These are phyloP conservation scores for Trichoderma asperelloides DNA, from an alignment of 495 filamentous ascomycete species.

Conservation along the genomic window DNA sequence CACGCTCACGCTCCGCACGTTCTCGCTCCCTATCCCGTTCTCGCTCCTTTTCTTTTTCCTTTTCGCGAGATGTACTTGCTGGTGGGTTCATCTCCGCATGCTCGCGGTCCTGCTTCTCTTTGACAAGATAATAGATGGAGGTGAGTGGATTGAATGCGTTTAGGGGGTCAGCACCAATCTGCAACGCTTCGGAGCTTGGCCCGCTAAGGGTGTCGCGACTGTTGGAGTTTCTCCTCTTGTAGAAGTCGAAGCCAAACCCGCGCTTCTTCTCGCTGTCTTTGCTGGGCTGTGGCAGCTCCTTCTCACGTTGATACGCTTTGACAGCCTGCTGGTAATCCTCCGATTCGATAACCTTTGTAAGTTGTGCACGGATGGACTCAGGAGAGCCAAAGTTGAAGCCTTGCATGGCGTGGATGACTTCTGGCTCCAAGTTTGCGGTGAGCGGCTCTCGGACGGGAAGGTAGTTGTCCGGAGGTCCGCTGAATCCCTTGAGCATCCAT, in stretches of 20 bases:
- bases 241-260: conserved; percentile 89
- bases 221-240: conserved; percentile 85
- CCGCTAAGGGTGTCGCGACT: conserved; percentile 87
- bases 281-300: conserved; percentile 52
- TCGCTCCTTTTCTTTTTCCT: conserved; percentile 13
- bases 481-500: conserved; percentile 95
- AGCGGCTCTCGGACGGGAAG: conserved; percentile 79
- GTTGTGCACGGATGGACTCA: conserved; percentile 69
- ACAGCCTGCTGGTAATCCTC: conserved; percentile 86
- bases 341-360: conserved; percentile 77
- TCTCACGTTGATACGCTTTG: conserved; percentile 48
- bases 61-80: conserved; percentile 18
- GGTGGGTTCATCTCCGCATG: conserved; percentile 50
- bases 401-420: conserved; percentile 86
- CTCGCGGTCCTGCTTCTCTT: conserved; percentile 87
- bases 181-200: conserved; percentile 73
- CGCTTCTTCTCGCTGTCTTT: conserved; percentile 73
- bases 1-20: conserved; percentile 8
- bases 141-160: conserved; percentile 91
- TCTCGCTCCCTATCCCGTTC: conserved; percentile 9
- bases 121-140: conserved; percentile 92
- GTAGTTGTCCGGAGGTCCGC: conserved; percentile 77
- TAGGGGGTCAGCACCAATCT: conserved; percentile 74
- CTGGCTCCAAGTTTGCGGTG: conserved; percentile 71
- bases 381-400: conserved; percentile 93